A percentile compares a stretch with the other conserved stretches of the same genome.
Conservation (phyloP, 768 basidiomycete species). For the Hydnomerulius pinastri region DNA sequence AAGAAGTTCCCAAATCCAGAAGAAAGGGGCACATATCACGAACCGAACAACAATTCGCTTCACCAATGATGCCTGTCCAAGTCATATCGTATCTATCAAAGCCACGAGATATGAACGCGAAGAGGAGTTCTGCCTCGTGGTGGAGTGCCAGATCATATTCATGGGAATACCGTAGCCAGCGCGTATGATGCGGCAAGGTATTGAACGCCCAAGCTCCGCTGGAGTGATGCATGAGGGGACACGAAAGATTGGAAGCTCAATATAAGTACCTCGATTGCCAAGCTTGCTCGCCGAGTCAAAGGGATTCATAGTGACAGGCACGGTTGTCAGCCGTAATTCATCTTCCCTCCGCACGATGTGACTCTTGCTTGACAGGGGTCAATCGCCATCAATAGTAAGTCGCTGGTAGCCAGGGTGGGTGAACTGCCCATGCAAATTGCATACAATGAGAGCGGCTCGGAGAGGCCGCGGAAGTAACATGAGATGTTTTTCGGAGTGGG, state of each 20-base stretch:
- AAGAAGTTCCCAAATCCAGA: too few species aligned
- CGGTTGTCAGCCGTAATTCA: too few species aligned
- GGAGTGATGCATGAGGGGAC: too few species aligned
- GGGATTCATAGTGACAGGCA: background rate
- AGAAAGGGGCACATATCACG: background rate
- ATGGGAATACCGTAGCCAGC: background rate
- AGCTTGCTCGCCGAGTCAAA: background rate
- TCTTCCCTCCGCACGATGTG: too few species aligned
- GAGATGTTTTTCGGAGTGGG: background rate
- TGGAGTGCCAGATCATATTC: background rate
- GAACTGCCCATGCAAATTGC: too few species aligned
- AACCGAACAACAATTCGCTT: background rate
- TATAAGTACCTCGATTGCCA: too few species aligned
- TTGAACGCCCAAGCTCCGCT: too few species aligned
- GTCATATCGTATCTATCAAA: background rate
- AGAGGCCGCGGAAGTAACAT: background rate
- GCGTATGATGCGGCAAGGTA: background rate
- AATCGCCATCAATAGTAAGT: too few species aligned
- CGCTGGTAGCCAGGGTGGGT: too few species aligned
- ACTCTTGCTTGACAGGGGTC: too few species aligned
- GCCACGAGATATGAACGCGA: background rate
- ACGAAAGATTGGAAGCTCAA: too few species aligned
- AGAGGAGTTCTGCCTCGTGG: background rate
- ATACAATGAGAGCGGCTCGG: too few species aligned
- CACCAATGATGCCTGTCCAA: background rate